These are phyloP conservation scores for Fraxinus excelsior DNA, from an alignment of 257 asterid species.

Conservation along the genomic window DNA sequence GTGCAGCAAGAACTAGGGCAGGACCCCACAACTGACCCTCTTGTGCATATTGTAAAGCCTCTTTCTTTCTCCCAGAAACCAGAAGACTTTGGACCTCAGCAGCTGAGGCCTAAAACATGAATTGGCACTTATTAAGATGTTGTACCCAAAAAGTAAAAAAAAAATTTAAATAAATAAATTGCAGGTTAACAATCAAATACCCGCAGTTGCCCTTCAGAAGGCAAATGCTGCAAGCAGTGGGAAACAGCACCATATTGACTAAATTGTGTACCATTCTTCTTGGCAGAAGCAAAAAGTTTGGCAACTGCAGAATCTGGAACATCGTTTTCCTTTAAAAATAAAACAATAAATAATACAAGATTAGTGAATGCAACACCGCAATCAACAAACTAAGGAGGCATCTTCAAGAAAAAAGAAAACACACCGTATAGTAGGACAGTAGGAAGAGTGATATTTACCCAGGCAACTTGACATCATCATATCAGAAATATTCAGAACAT, in stretches of 20 bases:
- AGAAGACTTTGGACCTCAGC: constrained; percentile 82
- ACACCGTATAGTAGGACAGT: background rate
- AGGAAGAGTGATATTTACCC: constrained; percentile 1
- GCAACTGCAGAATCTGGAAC: constrained; percentile 89
- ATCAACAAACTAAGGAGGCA: background rate
- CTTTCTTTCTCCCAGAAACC: constrained; percentile 93
- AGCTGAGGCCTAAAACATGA: constrained; percentile 70
- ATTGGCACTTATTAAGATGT: constrained; percentile 17
- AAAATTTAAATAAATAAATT: background rate
- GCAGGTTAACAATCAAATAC: constrained; percentile 37
- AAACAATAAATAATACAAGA: constrained; percentile 5
- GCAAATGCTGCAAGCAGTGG: constrained; percentile 79
- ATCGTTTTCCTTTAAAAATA: constrained; percentile 68
- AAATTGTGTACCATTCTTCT: constrained; percentile 49
- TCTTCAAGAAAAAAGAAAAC: background rate
- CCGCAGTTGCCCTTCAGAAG: constrained; percentile 88
- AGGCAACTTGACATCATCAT: background rate
- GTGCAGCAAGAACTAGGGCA: constrained; percentile 98
- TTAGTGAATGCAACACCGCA: constrained; percentile 15
- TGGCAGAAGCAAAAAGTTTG: constrained; percentile 74
- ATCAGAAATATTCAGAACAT: background rate
- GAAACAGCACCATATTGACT: constrained; percentile 58
- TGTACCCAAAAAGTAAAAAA: background rate
- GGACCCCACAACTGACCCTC: constrained; percentile 99
- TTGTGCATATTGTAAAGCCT: constrained; percentile 90